phyloP scores from a whole-genome alignment of 805 yeast genomes.

The Barnettozyma sp. region DNA sequence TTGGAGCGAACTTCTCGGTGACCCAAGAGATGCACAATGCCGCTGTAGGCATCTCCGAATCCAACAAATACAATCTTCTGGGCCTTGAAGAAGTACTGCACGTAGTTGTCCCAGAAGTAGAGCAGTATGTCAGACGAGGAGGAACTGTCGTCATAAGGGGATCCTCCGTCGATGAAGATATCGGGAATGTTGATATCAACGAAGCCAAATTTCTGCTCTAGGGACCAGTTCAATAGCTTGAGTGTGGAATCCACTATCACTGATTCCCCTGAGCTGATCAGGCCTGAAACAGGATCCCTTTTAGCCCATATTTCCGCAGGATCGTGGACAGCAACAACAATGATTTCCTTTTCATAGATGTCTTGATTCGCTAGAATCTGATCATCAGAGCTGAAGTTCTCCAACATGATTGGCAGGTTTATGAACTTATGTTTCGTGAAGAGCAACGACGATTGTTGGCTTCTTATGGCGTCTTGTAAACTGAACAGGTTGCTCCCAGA shows the following conservation, averaged over 20 bases:
- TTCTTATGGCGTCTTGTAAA: conserved; percentile 68
- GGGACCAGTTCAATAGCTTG: conserved; percentile 64
- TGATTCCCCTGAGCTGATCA: conserved; percentile 64
- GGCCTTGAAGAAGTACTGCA: conserved; percentile 60
- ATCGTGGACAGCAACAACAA: conserved; percentile 76
- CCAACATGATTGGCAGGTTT: conserved; percentile 53
- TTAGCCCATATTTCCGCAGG: conserved; percentile 92
- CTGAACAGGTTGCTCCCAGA: conserved; percentile 38
- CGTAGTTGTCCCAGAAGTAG: conserved; percentile 86
- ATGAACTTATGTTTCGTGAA: conserved; percentile 53
- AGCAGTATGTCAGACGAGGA: conserved; percentile 71
- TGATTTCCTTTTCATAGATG: conserved; percentile 53
- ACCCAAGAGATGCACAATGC: conserved; percentile 81
- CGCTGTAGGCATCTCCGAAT: conserved; percentile 82
- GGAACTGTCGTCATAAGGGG: conserved; percentile 27
- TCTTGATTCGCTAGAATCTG: conserved; percentile 67
- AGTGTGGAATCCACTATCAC: conserved; percentile 70
- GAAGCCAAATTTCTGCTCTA: conserved; percentile 57
- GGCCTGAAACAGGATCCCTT: conserved; percentile 71
- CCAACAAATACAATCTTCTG: conserved; percentile 75
- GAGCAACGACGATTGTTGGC: conserved; percentile 56
- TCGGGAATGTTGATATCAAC: conserved; percentile 81
- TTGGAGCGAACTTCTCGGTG: conserved; percentile 64
- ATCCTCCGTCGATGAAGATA: conserved; percentile 35
- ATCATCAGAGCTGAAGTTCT: conserved; percentile 39